These are phyloP conservation scores for Epichloe uncinata DNA, from an alignment of 2,329 filamentous ascomycete species.

Conservation along the genomic window DNA sequence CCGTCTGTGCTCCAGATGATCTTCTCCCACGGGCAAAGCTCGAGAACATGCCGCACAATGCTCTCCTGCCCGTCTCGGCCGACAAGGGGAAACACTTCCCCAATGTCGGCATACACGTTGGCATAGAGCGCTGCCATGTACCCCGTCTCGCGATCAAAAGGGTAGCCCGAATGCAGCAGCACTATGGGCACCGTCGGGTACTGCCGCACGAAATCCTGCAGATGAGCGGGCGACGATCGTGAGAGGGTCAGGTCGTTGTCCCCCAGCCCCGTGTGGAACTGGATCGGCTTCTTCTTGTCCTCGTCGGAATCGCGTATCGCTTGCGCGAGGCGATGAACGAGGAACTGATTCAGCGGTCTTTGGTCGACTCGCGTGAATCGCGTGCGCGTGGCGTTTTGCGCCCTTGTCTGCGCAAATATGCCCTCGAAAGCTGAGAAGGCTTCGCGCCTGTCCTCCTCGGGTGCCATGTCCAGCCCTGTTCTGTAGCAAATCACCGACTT, in stretches of 20 bases:
- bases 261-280: constrained; percentile 73
- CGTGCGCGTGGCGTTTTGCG: constrained; percentile 9
- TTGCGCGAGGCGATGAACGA: constrained; percentile 51
- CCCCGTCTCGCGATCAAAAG: constrained; percentile 63
- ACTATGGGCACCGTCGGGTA: constrained; percentile 63
- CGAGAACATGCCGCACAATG: constrained; percentile 58
- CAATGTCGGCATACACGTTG: constrained; percentile 73
- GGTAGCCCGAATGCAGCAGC: constrained; percentile 68
- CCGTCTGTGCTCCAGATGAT: constrained; percentile 72
- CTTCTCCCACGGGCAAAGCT: constrained; percentile 62
- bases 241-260: constrained; percentile 64
- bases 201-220: constrained; percentile 58
- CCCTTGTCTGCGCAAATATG: constrained; percentile 18
- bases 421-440: constrained; percentile 25
- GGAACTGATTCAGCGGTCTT: constrained; percentile 52
- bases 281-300: constrained; percentile 53
- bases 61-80: constrained; percentile 63
- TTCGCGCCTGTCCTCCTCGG: constrained; percentile 26
- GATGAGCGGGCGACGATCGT: constrained; percentile 58
- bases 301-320: constrained; percentile 35
- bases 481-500: constrained; percentile 77
- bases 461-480: constrained; percentile 52
- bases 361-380: constrained; percentile 44
- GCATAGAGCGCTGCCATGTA: constrained; percentile 66
- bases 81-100: constrained; percentile 68